Base-by-base conservation (phyloP, 2,329 filamentous ascomycete species). In the Ceratocystis papillata region DNA sequence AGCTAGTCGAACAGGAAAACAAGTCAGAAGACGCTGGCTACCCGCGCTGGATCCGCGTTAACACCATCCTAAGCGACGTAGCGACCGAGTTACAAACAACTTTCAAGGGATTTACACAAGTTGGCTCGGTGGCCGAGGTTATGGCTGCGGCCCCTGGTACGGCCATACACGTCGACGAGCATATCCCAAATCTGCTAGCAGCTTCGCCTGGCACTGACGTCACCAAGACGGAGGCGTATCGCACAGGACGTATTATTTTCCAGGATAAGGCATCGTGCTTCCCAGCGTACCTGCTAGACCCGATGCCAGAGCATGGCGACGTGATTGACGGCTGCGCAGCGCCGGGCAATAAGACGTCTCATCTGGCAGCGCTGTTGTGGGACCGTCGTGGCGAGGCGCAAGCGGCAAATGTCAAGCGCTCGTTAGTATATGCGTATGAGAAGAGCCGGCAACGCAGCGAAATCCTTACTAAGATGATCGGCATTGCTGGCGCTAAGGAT, bases 221-320 rank as follows among this genome's bases (percentile, higher is more conserved):
- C 55, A 87, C 85, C 22, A 87, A 86, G 69, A 87, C 84, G 6
- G 76, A 81, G 15, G 87, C 90, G 0, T 97, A 97, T 74, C 81
- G 78, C 15, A 78, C 81, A 0, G 93, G 93, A 0, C 82, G 85
- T 60, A 83, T 97, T 64, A 96, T 97, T 68, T 78, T 97, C 28
- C 94, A 99, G 74, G 94, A 97, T 73, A 97, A 96, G 75, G 93
- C 94, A 0, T 96, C 92, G 0, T 99, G 94, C 73, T 96, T 99
- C 72, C 94, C 94, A 0, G 94, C 93, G 0, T 94, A 94, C 73
- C 79, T 99, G 2, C 79, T 99, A 0, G 81, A 96, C 63, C 85
- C 88, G 0, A 77, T 77, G 0, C 77, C 83, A 7, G 79, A 83
- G 67, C 83, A 87, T 69, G 90, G 90, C 28, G 85, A 94, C 72